Base-by-base conservation (phyloP, 108 stramenopile genomes). In the Fragilariopsis cylindrus region DNA sequence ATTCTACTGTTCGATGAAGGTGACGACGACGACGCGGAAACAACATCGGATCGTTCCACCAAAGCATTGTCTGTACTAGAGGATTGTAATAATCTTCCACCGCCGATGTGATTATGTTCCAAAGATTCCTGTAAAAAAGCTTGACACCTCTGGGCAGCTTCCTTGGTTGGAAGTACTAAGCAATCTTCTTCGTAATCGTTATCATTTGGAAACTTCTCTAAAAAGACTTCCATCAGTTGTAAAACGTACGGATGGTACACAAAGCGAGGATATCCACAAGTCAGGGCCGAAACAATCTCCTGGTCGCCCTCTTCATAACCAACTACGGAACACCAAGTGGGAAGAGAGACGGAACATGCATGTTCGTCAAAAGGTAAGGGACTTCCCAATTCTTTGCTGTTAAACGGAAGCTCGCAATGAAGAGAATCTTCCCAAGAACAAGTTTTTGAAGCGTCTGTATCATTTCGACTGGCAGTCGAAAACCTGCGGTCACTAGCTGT, bases 291-390 rank as follows among this genome's bases (percentile, higher is more conserved):
- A 43, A 80, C 74, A 56, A 87, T 74, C 69, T 77, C 48, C 69
- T 87, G 50, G 78, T 87, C 78, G 62, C 92, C 95, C 72, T 87
- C 86, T 78, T 87, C 86, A 75, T 87, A 87, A 11, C 86, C 86
- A 11, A 87, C 86, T 8, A 87, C 86, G 16, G 78, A 76, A 50
- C 73, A 75, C 86, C 86, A 87, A 4, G 83, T 84, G 7, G 86
- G 86, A 15, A 87, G 72, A 15, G 81, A 82, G 46, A 87, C 86
- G 41, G 81, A 82, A 48, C 86, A 87, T 15, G 86, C 86, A 48
- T 87, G 86, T 73, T 87, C 83, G 57, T 87, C 86, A 46, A 62
- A 54, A 1, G 86, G 86, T 13, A 87, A 41, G 4, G 86, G 86
- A 48, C 16, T 54, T 13, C 86, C 86, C 60, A 87, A 57, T 15